A percentile compares a stretch with the other conserved stretches of the same genome.
Evolutionary conservation across 2,329 filamentous ascomycete genomes (phyloP).

Genomic region (Aspergillus sp.): DNA sequence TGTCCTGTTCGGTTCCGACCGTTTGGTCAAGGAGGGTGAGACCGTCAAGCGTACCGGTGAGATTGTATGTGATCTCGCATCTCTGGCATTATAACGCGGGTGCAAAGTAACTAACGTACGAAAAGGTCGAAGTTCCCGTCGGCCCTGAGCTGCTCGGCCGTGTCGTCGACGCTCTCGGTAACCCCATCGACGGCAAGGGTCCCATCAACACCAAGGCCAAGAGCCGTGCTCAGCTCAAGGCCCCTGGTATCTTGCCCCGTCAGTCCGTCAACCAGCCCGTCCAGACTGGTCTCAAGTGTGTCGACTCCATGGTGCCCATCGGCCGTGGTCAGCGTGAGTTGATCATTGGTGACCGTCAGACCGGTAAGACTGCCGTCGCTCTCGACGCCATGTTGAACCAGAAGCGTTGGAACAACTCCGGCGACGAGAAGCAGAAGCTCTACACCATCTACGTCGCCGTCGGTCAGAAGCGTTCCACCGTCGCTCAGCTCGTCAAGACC

Average conservation of each 20-base stretch:
- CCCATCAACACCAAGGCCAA: slow-evolving; percentile 86
- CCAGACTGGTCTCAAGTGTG: slow-evolving; percentile 97
- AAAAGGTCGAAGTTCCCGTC: slow-evolving; percentile 90
- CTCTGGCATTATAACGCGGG: neutral
- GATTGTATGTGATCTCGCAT: slow-evolving; percentile 64
- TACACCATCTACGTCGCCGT: slow-evolving; percentile 99
- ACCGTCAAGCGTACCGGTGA: slow-evolving; percentile 98
- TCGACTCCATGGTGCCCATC: slow-evolving; percentile 99
- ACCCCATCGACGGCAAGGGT: slow-evolving; percentile 99
- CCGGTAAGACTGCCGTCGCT: slow-evolving; percentile 97
- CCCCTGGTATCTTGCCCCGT: slow-evolving; percentile 94
- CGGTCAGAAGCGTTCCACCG: slow-evolving; percentile 98
- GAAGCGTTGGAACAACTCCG: slow-evolving; percentile 87
- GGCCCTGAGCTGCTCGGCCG: slow-evolving; percentile 88
- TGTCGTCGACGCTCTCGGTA: slow-evolving; percentile 97
- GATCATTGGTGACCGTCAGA: slow-evolving; percentile 99
- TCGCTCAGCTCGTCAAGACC: slow-evolving; percentile 98
- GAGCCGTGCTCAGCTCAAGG: slow-evolving; percentile 97
- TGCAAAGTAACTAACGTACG: neutral
- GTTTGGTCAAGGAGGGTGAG: slow-evolving; percentile 99
- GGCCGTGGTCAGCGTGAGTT: slow-evolving; percentile 99
- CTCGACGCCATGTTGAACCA: slow-evolving; percentile 99
- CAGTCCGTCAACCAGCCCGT: slow-evolving; percentile 97
- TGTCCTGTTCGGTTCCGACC: slow-evolving; percentile 99
- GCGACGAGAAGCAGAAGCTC: slow-evolving; percentile 94